These are phyloP conservation scores for Clathrospora elynae DNA, from an alignment of 2,329 filamentous ascomycete species.

Conservation along the genomic window DNA sequence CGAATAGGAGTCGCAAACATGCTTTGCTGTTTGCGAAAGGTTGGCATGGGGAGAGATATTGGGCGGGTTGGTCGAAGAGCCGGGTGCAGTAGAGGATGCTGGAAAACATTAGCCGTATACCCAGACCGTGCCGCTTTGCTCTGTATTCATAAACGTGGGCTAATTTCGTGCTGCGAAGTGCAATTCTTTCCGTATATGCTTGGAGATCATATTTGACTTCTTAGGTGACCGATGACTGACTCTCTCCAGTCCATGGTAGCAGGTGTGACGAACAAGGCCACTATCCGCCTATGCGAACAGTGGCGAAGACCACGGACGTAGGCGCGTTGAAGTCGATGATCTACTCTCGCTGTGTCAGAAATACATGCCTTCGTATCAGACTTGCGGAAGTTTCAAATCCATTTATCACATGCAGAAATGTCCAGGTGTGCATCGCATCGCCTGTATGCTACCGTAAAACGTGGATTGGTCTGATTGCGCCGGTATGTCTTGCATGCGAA, in stretches of 20 bases:
- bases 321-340: conserved; percentile 23
- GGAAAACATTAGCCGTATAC: conserved; percentile 31
- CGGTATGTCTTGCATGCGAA: conserved; percentile 17
- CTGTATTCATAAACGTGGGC: conserved; percentile 1
- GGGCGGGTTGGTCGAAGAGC: conserved; percentile 19
- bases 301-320: conserved; percentile 6
- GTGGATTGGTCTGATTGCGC: conserved; percentile 22
- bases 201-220: too few species aligned
- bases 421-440: conserved; percentile 16
- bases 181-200: too few species aligned
- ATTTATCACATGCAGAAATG: conserved; percentile 32
- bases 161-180: too few species aligned
- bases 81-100: conserved; percentile 11
- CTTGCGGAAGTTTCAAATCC: conserved; percentile 43
- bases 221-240: too few species aligned
- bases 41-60: conserved; percentile 1
- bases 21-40: conserved; percentile 7
- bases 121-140: conserved; percentile 8
- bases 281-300: conserved; percentile 1
- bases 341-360: conserved; percentile 44
- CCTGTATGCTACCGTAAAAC: conserved; percentile 12
- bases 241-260: too few species aligned
- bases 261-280: conserved; percentile 9
- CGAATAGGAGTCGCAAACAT: conserved; percentile 14
- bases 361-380: conserved; percentile 40